Base-by-base conservation (phyloP, 345 rosid species). In the Moricandia moricandioides region DNA sequence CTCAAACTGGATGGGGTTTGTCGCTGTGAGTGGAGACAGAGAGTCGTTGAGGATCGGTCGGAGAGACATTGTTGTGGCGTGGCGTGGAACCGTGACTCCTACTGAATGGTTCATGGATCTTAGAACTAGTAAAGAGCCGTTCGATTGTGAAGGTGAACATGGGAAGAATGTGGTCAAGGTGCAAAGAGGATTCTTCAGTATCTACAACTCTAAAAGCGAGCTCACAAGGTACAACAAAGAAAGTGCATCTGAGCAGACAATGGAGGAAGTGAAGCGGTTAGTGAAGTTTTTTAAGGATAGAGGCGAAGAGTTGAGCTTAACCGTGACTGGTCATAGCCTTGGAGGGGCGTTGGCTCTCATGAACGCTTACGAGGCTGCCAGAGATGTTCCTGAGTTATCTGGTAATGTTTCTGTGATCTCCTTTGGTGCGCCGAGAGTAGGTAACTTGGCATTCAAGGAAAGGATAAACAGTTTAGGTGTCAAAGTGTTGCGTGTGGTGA, bases 1-100 rank as follows among this genome's bases (percentile, higher is more conserved):
- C 60, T 89, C 94, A 7, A 89, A 87, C 55, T 89, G 91, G 91
- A 87, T 84, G 88, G 94, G 91, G 0, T 83, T 80, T 35, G 87
- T 89, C 0, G 89, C 87, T 0, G 88, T 87, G 6, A 85, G 89
- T 54, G 78, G 83, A 12, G 86, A 82, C 45, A 26, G 76, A 30
- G 88, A 88, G 64, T 49, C 85, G 0, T 24, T 40, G 4, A 69
- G 93, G 75, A 84, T 85, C 2, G 87, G 89, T 16, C 65, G 88
- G 51, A 70, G 91, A 71, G 91, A 86, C 82, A 84, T 88, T 10
- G 82, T 84, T 3, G 88, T 88, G 55, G 83, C 85, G n/a, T 86
- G 91, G 91, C 78, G 91, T 29, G 93, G 89, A 27, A 88, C 88
- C 3, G 88, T 88, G 64, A 82, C 91, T 5, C 93, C 89, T 8